These are phyloP conservation scores for Ascosphaera apis DNA, from an alignment of 2,329 filamentous ascomycete genomes.

Conservation along the genomic window DNA sequence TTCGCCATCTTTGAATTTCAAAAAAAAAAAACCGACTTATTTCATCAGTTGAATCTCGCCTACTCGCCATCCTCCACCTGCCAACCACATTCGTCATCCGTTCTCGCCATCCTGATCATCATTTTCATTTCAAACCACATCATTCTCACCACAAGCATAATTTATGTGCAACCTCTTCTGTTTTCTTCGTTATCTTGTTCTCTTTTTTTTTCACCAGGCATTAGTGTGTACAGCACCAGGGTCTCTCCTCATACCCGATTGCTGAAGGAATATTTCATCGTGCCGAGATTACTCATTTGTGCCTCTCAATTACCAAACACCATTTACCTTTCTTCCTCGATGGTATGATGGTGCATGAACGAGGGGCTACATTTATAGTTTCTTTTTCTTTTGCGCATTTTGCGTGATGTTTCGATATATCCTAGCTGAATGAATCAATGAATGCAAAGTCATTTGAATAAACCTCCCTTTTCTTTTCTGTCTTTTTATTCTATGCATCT, in stretches of 20 bases:
- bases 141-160: too few relatives aligned
- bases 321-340: constrained; percentile 14
- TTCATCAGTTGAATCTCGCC: too few relatives aligned
- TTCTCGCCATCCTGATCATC: too few relatives aligned
- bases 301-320: constrained; percentile 28
- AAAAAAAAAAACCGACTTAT: too few relatives aligned
- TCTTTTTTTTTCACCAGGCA: constrained; percentile 21
- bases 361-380: constrained; percentile 18
- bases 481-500: too few relatives aligned
- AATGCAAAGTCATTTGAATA: too few relatives aligned
- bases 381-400: constrained; percentile 1
- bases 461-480: too few relatives aligned
- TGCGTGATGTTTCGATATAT: not conserved
- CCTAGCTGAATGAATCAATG: too few relatives aligned
- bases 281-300: constrained; percentile 33
- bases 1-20: too few relatives aligned
- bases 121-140: too few relatives aligned
- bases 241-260: constrained; percentile 33
- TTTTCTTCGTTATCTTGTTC: constrained; percentile 1
- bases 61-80: too few relatives aligned
- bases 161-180: not conserved
- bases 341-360: constrained; percentile 25
- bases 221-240: constrained; percentile 50
- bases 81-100: too few relatives aligned
- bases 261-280: constrained; percentile 42